Evolutionary conservation across 176 grass and related monocot species (phyloP), one percentile per base, ranked within the genome.

Genomic region (Eremochloa ophiuroides): DNA sequence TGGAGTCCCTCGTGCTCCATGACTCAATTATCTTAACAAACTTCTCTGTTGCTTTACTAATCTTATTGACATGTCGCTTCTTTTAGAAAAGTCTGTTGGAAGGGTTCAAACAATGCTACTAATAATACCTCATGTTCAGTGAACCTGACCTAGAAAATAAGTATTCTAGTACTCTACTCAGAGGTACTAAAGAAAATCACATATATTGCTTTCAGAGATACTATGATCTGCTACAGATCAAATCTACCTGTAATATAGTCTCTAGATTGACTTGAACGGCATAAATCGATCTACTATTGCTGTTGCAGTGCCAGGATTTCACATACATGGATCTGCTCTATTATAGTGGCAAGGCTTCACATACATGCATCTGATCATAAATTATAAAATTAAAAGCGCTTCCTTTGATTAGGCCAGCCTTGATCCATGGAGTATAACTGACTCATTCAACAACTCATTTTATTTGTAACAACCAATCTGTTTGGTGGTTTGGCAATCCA

Each of bases 221-320:
- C 80, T 35, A 73, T 43, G 66, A 72, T 73, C 73, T 55, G 26
- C 10, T 3, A 26, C 43, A 78, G 65, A 72, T 83, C 86, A 20
- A 72, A 64, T 15, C 10, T 78, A 37, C 51, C 26, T 42, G 53
- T 69, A 64, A 71, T 22, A 56, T 55, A 55, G 41, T 83, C 56
- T 0, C 4, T 55, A 39, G 14, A 71, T 71, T 85, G 53, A 28
- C 76, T 44, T 53, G 22, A 34, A 81, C 10, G 31, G 22, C 44
- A 35, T 23, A 31, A 18, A 40, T 27, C 14, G 56, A 78, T 50
- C n/a, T n/a, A 67, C 39, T 39, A 34, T 39, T 22, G 44, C 6
- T 72, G 74, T 73, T 72, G 66, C 74, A 74, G 26, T 20, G 25
- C 41, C 67, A 72, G 28, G 46, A 88, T 83, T 53, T 73, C 29